Evolutionary conservation across 345 rosid species (phyloP), one percentile per base, ranked within the genome.

Genomic region (Populus simonii): DNA sequence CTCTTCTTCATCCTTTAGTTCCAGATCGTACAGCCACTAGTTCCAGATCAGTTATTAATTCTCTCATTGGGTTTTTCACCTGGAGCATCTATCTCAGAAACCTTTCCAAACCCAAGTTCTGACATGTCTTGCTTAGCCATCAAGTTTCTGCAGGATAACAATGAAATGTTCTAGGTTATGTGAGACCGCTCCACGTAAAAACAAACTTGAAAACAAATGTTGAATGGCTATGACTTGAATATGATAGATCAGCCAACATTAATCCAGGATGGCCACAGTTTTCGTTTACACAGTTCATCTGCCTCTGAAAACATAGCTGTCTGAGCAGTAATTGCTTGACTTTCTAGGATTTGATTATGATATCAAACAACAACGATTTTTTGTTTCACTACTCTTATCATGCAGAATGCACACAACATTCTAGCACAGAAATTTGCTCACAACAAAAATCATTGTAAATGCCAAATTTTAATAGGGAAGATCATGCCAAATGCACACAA

Each of bases 81-180:
- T 18, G 83, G 33, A 71, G 88, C 79, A 84, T 89, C 88, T 12
- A 47, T 63, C 17, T 59, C 78, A 62, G 73, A 36, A 77, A 80
- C 89, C 83, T 88, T 86, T 41, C 87, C 80, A 68, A 94, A 93
- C 65, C 97, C 95, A 65, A 94, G 97, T 79, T 93, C 97, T 1
- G 90, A 81, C 93, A 93, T 88, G 70, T 89, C 90, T 80, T 94
- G 97, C 83, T 89, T 92, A 27, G 96, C 98, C 98, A 94, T 91
- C 89, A 94, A 90, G 79, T 94, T 92, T 86, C 98, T 94, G 89
- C 79, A 82, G 25, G 20, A 74, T 17, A 70, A 9, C 76, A 72
- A 61, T 2, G 6, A 71, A 51, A 62, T 4, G 20, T 65, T 35
- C 23, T 39, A 43, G 41, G 17, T 31, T 18, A 70, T 39, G 25